phyloP scores from a whole-genome alignment of 148 eudicot species.

The Bassia scoparia region DNA sequence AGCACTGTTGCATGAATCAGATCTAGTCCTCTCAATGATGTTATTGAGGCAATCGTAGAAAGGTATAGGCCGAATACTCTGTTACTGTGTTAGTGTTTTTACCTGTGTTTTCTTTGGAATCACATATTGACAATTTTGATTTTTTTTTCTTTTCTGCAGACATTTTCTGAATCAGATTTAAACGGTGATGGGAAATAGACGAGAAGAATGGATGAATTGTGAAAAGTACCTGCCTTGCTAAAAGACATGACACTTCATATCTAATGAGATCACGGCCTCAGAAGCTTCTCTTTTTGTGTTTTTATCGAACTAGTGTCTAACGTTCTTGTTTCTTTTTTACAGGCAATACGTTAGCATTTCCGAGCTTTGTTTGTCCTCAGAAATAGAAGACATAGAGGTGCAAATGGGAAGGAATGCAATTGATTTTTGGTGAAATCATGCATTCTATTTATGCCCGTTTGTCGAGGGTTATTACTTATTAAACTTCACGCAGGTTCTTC shows the following conservation, averaged over 20 bases:
- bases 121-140: background rate
- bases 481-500: too few relatives aligned
- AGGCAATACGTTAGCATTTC: conserved; percentile 81
- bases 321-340: conserved; percentile 35
- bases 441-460: background rate
- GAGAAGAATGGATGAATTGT: conserved; percentile 85
- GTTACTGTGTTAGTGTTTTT: background rate
- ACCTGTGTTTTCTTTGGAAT: background rate
- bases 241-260: conserved; percentile 97
- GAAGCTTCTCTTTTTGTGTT: background rate
- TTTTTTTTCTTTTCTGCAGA: conserved; percentile 35
- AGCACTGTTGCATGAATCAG: conserved; percentile 67
- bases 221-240: conserved; percentile 71
- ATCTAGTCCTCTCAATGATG: conserved; percentile 55
- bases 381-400: conserved; percentile 54
- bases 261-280: conserved; percentile 44
- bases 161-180: conserved; percentile 67
- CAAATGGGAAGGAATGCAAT: conserved; percentile 1
- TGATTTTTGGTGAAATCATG: background rate
- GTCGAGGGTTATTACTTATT: background rate
- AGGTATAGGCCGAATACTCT: conserved; percentile 36
- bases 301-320: background rate
- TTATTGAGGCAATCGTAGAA: conserved; percentile 61
- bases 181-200: conserved; percentile 76
- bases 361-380: conserved; percentile 69